Base-by-base conservation (phyloP, 345 rosid species). In the Litchi chinensis region DNA sequence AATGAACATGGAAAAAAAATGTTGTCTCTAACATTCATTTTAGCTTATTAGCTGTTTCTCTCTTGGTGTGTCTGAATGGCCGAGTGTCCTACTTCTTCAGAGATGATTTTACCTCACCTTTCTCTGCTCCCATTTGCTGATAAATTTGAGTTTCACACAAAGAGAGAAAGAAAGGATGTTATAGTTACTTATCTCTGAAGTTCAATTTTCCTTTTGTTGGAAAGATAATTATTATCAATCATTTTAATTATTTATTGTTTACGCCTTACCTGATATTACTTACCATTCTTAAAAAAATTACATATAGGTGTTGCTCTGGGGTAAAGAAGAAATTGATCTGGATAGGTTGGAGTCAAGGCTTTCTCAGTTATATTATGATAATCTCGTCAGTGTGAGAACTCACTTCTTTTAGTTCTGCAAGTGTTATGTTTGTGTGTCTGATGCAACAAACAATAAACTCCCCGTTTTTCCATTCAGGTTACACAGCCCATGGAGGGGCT, bases 281-380 rank as follows among this genome's bases (percentile, higher is more conserved):
- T 79, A 70, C 62, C 22, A 39, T 43, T 82, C 54, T 70, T 41
- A 5, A 52, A 74, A 60, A 81, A 76, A 75, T 80, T 1, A 32
- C 37, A 80, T 83, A 79, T 88, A 95, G 99, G 90, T 92, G 63
- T 78, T 95, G 82, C 83, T 54, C 76, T 92, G 97, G 97, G 92
- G 86, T 78, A 83, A 80, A 43, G 78, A 81, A n/a, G 90, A 86
- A 66, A 87, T 90, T 77, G 88, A 92, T 81, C 79, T 89, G 50
- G 91, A 88, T 60, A 79, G 87, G 77, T 86, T 93, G 80, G 91
- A 91, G 84, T 80, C 78, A 22, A 90, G 94, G 82, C 86, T 95
- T 68, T 88, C 91, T 1, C 88, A 92, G 75, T 84, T 95, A 74
- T 95, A 91, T 81, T 83, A 84, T 46, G 91, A 93, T 70, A 86